Percentiles rank a stretch among this genome's conserved stretches.
phyloP scores from a whole-genome alignment of 2,329 filamentous ascomycete genomes.

The Paracorniculantispora psalliotae region DNA sequence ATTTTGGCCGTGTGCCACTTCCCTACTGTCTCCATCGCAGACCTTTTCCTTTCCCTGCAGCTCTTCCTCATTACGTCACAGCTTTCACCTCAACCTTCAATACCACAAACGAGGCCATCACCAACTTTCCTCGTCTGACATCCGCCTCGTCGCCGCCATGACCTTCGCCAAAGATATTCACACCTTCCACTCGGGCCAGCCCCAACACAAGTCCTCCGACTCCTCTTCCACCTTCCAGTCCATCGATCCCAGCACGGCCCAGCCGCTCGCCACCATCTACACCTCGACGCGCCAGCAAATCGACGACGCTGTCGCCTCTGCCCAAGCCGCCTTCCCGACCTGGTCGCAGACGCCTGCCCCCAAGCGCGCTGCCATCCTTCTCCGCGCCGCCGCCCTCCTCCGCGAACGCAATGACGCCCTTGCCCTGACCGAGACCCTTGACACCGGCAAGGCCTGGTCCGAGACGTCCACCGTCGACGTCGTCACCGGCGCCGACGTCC shows the following conservation, averaged over 20 bases:
- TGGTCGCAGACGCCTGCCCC: constrained; percentile 76
- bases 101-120: constrained; percentile 8
- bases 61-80: not conserved
- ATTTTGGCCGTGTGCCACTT: too few relatives aligned
- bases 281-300: constrained; percentile 62
- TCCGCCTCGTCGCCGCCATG: constrained; percentile 22
- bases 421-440: constrained; percentile 72
- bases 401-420: constrained; percentile 74
- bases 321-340: constrained; percentile 62
- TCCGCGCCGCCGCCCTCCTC: constrained; percentile 68
- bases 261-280: constrained; percentile 66
- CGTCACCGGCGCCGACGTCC: constrained; percentile 74
- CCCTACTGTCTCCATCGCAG: too few relatives aligned
- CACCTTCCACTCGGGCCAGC: constrained; percentile 71
- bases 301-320: constrained; percentile 67
- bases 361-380: constrained; percentile 70
- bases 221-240: constrained; percentile 62
- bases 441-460: constrained; percentile 81
- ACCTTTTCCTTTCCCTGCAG: too few relatives aligned
- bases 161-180: constrained; percentile 40
- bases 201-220: constrained; percentile 52
- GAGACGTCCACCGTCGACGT: constrained; percentile 84
- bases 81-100: not conserved
- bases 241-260: constrained; percentile 67
- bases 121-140: not conserved